Evolutionary conservation across 495 filamentous ascomycete genomes (phyloP).

Genomic region (Amniculicola lignicola): DNA sequence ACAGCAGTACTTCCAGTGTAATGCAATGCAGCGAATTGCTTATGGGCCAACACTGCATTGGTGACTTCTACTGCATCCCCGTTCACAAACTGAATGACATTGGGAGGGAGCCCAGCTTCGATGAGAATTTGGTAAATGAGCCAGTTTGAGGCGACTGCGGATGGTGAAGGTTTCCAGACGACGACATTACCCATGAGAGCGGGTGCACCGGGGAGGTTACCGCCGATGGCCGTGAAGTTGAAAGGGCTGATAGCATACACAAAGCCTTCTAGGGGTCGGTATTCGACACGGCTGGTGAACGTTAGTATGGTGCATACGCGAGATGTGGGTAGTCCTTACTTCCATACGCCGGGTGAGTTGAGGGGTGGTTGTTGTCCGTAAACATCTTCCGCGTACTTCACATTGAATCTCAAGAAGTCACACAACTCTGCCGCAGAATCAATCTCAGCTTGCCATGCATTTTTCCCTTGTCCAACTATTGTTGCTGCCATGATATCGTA

Average conservation of each 20-base stretch:
- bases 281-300: slow-evolving; percentile 40
- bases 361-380: slow-evolving; percentile 44
- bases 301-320: slow-evolving; percentile 12
- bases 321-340: slow-evolving; percentile 26
- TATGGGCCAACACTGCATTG: slow-evolving; percentile 38
- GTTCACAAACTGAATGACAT: slow-evolving; percentile 46
- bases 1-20: slow-evolving; percentile 46
- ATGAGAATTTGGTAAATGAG: slow-evolving; percentile 43
- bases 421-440: slow-evolving; percentile 87
- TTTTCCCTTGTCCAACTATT: slow-evolving; percentile 93
- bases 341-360: slow-evolving; percentile 45
- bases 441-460: slow-evolving; percentile 95
- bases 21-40: slow-evolving; percentile 43
- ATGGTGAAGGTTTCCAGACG: slow-evolving; percentile 44
- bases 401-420: slow-evolving; percentile 72
- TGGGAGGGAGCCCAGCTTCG: slow-evolving; percentile 45
- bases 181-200: slow-evolving; percentile 48
- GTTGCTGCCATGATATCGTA: slow-evolving; percentile 92
- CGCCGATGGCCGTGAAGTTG: slow-evolving; percentile 48
- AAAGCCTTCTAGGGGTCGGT: slow-evolving; percentile 46
- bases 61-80: slow-evolving; percentile 46
- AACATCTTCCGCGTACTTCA: slow-evolving; percentile 44
- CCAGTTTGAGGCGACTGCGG: slow-evolving; percentile 44
- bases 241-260: slow-evolving; percentile 47
- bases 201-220: slow-evolving; percentile 43